Conservation (phyloP, 2,329 filamentous ascomycete species). For the Pseudonectria foliicola region DNA sequence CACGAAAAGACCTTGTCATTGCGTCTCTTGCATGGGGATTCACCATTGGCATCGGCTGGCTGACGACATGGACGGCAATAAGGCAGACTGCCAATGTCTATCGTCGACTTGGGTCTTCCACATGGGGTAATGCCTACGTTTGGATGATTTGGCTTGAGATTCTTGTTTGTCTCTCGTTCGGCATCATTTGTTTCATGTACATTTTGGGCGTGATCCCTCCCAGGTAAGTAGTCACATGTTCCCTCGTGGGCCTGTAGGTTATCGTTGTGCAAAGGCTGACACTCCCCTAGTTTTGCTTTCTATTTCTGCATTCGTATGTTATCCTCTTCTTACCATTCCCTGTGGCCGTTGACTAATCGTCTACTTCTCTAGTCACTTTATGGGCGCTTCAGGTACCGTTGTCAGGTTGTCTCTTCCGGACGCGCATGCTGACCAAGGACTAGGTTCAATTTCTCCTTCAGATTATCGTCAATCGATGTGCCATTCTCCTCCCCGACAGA, state of each 20-base stretch:
- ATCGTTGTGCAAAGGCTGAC: constrained; percentile 5
- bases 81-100: constrained; percentile 29
- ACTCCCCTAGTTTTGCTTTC: constrained; percentile 16
- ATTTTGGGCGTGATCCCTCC: constrained; percentile 17
- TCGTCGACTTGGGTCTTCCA: constrained; percentile 23
- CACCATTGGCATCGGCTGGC: constrained; percentile 33
- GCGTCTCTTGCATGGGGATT: constrained; percentile 31
- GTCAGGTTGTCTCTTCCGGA: not conserved
- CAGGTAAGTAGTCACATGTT: constrained; percentile 9
- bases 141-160: constrained; percentile 44
- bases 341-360: rapidly evolving
- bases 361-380: constrained; percentile 13
- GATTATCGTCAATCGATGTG: constrained; percentile 21
- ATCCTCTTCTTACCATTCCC: not conserved
- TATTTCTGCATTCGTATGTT: constrained; percentile 21
- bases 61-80: constrained; percentile 30
- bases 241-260: rapidly evolving
- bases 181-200: constrained; percentile 27
- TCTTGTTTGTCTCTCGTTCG: constrained; percentile 33
- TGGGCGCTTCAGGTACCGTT: constrained; percentile 20
- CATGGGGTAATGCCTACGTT: constrained; percentile 33
- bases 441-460: constrained; percentile 19
- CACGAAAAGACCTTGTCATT: constrained; percentile 15
- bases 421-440: not conserved
- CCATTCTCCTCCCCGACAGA: constrained; percentile 16